Evolutionary conservation across 2,329 filamentous ascomycete genomes (phyloP), one percentile per base, ranked within the genome.

Genomic region (Pezicula radicicola): DNA sequence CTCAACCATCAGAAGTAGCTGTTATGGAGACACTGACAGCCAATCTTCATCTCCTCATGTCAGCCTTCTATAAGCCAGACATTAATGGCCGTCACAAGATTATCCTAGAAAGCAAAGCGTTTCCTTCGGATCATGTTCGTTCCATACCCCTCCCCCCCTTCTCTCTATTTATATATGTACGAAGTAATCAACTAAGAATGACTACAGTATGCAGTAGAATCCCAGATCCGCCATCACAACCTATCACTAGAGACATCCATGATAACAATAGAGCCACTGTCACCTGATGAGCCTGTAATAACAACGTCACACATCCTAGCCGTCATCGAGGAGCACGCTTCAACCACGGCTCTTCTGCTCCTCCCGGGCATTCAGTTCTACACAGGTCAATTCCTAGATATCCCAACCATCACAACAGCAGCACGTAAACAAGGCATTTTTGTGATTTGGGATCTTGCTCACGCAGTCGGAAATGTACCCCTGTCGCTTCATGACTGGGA

Each of bases 281-380:
- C 74, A 15, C 66, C 63, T 2, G 69, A 71, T 2, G 76, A 83
- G n/a, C 62, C 70, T 48, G 76, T 81, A 39, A 70, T 92, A 46
- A 77, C 76, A 13, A 91, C 84, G 6, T 73, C 82, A 47, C 78
- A 88, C 49, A 88, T 92, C 47, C 73, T 89, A 41, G 77, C 79
- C 18, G 69, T 81, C 12, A 91, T 92, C 61, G 80, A 84, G 52
- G 70, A 79, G 30, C 83, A 92, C 65, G 84, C 85, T 16, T 71
- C 76, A 6, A 78, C 76, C 16, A 84, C 87, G 3, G 85, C 88
- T 4, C 67, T 93, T 18, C 73, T 92, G n/a, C 76, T 92, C 18
- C 78, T 93, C 4, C 87, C 88, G 0, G 88, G 87, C 2, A 84
- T 93, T 49, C 89, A 93, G 63, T 93, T 86, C 70, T 92, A 91